A percentile compares a stretch with the other conserved stretches of the same genome.
Evolutionary conservation across 768 basidiomycete species (phyloP).

Genomic region (Mycena vitilis): DNA sequence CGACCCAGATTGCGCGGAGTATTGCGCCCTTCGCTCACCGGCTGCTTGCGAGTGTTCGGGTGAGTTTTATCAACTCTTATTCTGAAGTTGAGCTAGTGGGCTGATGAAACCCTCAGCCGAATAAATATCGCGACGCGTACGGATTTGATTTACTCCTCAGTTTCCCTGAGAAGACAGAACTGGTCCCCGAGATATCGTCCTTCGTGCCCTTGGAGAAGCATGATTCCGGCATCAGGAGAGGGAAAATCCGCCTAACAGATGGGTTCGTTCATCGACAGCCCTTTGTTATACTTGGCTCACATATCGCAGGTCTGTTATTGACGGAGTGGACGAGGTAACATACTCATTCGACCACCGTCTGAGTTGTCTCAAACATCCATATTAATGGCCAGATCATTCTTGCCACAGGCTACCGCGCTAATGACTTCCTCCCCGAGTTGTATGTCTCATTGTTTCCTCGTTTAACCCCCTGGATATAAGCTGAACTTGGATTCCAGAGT

Average conservation of each 20-base stretch:
- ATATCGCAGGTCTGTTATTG: conserved; percentile 13
- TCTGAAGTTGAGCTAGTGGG: no score
- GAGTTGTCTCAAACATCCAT: neutral
- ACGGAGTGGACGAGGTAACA: conserved; percentile 41
- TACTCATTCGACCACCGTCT: neutral
- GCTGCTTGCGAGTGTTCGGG: conserved; percentile 34
- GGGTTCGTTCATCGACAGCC: conserved; percentile 31
- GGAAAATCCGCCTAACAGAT: conserved; percentile 41
- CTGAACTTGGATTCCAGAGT: conserved; percentile 1
- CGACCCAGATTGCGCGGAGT: conserved; percentile 32
- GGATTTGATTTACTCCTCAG: conserved; percentile 33
- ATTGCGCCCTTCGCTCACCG: conserved; percentile 27
- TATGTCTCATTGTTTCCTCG: neutral
- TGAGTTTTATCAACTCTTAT: conserved; percentile 11
- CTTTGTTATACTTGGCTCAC: no score
- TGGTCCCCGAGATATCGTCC: conserved; percentile 42
- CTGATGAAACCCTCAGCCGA: conserved; percentile 27
- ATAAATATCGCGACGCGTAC: conserved; percentile 29
- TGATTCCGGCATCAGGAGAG: conserved; percentile 35
- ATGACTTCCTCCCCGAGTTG: conserved; percentile 41
- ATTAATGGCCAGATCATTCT: conserved; percentile 35
- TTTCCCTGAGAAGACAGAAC: conserved; percentile 40
- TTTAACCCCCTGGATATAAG: no score
- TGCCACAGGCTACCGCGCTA: conserved; percentile 46
- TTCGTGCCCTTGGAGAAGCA: conserved; percentile 37